A percentile compares a stretch with the other conserved stretches of the same genome.
These are phyloP conservation scores for Chrysanthemum makinoi DNA, from an alignment of 129 eudicot species.

Conservation along the genomic window DNA sequence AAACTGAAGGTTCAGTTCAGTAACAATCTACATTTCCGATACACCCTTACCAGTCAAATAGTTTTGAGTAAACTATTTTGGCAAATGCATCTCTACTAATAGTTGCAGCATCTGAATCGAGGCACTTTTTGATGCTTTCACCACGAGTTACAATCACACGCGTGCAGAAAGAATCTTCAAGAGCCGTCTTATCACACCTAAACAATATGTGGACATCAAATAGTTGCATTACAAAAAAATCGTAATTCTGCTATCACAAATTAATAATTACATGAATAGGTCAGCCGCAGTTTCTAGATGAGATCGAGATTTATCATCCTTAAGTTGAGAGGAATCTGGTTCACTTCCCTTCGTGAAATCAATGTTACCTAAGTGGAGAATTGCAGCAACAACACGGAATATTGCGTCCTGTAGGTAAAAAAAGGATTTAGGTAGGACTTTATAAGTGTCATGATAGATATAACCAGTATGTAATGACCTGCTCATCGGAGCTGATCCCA, in stretches of 20 bases:
- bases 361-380: constrained; percentile 92
- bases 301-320: constrained; percentile 78
- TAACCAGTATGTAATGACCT: constrained; percentile 39
- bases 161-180: constrained; percentile 87
- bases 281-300: constrained; percentile 82
- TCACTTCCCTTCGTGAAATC: constrained; percentile 76
- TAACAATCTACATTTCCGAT: constrained; percentile 12
- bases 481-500: constrained; percentile 77
- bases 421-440: neutral
- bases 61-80: constrained; percentile 66
- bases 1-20: constrained; percentile 2
- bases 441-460: constrained; percentile 4
- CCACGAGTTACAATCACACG: constrained; percentile 93
- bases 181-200: constrained; percentile 80
- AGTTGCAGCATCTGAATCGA: constrained; percentile 76
- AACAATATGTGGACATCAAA: constrained; percentile 19
- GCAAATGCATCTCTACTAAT: constrained; percentile 90
- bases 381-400: constrained; percentile 92
- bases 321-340: constrained; percentile 77
- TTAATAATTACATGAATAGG: constrained; percentile 54
- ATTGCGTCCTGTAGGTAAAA: constrained; percentile 70
- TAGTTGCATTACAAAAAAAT: neutral
- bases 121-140: constrained; percentile 84
- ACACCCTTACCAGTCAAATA: constrained; percentile 77
- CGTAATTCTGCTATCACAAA: neutral